phyloP scores from a whole-genome alignment of 2,329 filamentous ascomycete genomes.

The Aspergillus pseudonomiae region DNA sequence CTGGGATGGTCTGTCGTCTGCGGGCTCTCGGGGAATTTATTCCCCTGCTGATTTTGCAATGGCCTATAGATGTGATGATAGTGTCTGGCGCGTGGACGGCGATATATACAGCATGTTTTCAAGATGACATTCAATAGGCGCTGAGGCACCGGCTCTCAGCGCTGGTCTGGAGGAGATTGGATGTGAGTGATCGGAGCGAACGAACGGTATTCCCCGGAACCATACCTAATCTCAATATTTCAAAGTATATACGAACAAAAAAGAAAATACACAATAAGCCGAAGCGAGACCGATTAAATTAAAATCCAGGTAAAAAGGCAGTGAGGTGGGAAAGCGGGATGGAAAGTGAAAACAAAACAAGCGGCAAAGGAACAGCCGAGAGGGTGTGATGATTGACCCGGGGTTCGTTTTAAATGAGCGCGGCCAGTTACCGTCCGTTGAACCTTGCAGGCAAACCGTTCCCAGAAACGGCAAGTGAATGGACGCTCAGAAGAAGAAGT shows the following conservation, averaged over 20 bases:
- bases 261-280: constrained; percentile 1
- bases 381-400: neutral
- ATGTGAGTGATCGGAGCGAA: neutral
- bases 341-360: constrained; percentile 8
- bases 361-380: constrained; percentile 10
- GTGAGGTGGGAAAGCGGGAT: neutral
- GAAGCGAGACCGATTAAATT: neutral
- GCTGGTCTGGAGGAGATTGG: constrained; percentile 18
- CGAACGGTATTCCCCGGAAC: neutral
- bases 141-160: constrained; percentile 37
- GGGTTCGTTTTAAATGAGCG: neutral
- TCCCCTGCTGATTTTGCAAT: neutral
- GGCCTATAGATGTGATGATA: constrained; percentile 8
- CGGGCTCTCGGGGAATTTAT: constrained; percentile 9
- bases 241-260: constrained; percentile 6
- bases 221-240: neutral
- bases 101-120: constrained; percentile 33
- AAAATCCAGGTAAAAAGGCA: constrained; percentile 1
- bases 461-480: neutral
- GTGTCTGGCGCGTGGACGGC: constrained; percentile 10
- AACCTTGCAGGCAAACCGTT: constrained; percentile 3
- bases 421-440: neutral
- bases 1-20: neutral
- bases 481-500: neutral
- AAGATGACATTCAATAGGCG: constrained; percentile 30